Conservation (phyloP, 2,329 filamentous ascomycete species). For the Apiospora malaysiana region DNA sequence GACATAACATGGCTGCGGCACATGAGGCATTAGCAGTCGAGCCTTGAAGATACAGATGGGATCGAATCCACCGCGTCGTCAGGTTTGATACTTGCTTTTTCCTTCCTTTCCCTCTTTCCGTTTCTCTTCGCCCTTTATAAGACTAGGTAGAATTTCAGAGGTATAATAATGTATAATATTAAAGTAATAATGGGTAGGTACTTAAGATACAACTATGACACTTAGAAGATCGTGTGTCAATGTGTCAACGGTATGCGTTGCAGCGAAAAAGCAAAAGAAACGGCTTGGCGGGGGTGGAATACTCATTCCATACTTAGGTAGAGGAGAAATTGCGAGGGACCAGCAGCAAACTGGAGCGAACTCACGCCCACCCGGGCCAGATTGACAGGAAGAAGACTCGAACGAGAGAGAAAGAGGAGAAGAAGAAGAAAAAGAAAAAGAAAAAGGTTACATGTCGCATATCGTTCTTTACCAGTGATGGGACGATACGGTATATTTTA, state of each 20-base stretch:
- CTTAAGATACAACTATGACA: neutral
- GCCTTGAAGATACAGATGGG: neutral
- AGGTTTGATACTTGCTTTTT: too few relatives aligned
- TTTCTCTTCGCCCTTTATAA: neutral
- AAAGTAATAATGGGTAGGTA: neutral
- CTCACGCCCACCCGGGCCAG: neutral
- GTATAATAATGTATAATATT: neutral
- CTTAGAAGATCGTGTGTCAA: neutral
- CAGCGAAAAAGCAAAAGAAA: neutral
- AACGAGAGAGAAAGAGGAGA: neutral
- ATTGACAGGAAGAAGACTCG: neutral
- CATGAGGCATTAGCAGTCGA: neutral
- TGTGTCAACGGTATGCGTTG: slow-evolving; percentile 15
- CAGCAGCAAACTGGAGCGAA: neutral
- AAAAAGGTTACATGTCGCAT: slow-evolving; percentile 12
- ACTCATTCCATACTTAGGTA: too few relatives aligned
- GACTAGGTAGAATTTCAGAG: neutral
- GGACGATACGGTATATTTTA: too few relatives aligned
- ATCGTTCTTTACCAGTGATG: slow-evolving; percentile 11
- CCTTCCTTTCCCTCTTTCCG: neutral
- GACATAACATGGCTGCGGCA: neutral
- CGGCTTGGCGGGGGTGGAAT: slow-evolving; percentile 9
- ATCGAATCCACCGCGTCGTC: neutral
- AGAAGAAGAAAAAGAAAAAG: neutral
- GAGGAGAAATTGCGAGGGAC: neutral